Evolutionary conservation across 345 rosid species (phyloP).

Genomic region (Eucalyptus caleyi): DNA sequence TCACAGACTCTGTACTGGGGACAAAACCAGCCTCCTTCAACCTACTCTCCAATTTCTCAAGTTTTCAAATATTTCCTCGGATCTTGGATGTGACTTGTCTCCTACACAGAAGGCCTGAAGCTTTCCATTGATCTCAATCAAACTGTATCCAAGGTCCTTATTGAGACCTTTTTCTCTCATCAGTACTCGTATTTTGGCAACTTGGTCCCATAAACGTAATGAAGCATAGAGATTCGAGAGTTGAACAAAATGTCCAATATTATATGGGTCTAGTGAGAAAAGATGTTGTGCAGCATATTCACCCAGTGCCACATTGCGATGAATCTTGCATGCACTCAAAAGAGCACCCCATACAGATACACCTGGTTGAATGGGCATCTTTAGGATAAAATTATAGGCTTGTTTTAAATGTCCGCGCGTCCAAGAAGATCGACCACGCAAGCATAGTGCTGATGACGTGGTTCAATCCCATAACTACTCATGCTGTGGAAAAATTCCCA

Average conservation of each 20-base stretch:
- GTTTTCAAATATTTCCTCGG: not conserved
- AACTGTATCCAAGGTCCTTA: constrained; percentile 6
- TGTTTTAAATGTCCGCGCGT: not conserved
- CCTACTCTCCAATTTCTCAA: constrained; percentile 1
- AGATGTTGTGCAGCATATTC: constrained; percentile 4
- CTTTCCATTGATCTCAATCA: constrained; percentile 6
- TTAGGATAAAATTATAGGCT: not conserved
- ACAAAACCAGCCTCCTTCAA: constrained; percentile 2
- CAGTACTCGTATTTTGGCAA: not conserved
- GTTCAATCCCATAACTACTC: constrained; percentile 1
- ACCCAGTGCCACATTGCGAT: not conserved
- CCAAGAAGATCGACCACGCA: constrained; percentile 6
- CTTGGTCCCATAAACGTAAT: constrained; percentile 1
- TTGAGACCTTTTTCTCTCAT: constrained; percentile 1
- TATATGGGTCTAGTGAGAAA: constrained; percentile 1
- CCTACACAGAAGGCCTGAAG: constrained; percentile 2
- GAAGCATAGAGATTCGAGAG: constrained; percentile 9
- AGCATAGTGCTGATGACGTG: constrained; percentile 7
- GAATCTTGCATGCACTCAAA: constrained; percentile 3
- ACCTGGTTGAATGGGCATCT: constrained; percentile 4
- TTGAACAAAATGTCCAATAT: constrained; percentile 4
- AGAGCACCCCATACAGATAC: constrained; percentile 9
- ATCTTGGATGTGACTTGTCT: constrained; percentile 5
- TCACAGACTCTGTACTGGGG: not conserved
- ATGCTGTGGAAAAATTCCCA: constrained; percentile 4